Base-by-base conservation (phyloP, 345 rosid species). In the Triadica sebifera region DNA sequence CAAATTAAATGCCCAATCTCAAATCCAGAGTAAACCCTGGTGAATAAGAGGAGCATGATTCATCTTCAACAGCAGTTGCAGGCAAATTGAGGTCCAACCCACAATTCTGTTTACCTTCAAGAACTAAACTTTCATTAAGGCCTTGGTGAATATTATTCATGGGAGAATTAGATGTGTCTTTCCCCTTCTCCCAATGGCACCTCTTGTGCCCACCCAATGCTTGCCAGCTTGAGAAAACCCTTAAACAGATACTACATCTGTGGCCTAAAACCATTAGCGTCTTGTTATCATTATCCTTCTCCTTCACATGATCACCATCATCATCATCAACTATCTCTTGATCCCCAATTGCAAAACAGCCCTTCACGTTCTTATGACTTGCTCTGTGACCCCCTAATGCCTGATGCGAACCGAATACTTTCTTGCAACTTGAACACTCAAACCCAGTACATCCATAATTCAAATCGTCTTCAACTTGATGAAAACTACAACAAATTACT, bases 121-220 rank as follows among this genome's bases (percentile, higher is more conserved):
- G 34, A 29, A 29, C 34, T 11, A 64, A 67, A 55, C 60, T 64
- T 38, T 6, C n/a, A 52, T 17, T 52, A 3, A 43, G 9, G 0
- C 47, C 47, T 43, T 43, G 47, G 0, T 16, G 57, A 43, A 43
- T 6, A 52, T 62, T 22, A 13, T 11, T 52, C 47, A 52, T 25
- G 12, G 58, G 12, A 5, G 69, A 38, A 8, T 70, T 64, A 20
- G 57, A 29, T 20, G 82, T 41, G 1, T 29, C 95, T 86, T 29
- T 2, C 34, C 34, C 34, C 2, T 29, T 29, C 34, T 59, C 97
- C 91, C 83, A 96, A 76, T 95, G 99, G 83, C 97, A 95, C 75
- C 98, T 82, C 96, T 87, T 93, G 82, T 93, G 99, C 24, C 99
- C 98, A 11, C 90, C 93, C 37, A 95, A 87, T 6, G 98, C 99